These are phyloP conservation scores for Fusarium albidum DNA, from an alignment of 2,329 filamentous ascomycete genomes.

Conservation along the genomic window DNA sequence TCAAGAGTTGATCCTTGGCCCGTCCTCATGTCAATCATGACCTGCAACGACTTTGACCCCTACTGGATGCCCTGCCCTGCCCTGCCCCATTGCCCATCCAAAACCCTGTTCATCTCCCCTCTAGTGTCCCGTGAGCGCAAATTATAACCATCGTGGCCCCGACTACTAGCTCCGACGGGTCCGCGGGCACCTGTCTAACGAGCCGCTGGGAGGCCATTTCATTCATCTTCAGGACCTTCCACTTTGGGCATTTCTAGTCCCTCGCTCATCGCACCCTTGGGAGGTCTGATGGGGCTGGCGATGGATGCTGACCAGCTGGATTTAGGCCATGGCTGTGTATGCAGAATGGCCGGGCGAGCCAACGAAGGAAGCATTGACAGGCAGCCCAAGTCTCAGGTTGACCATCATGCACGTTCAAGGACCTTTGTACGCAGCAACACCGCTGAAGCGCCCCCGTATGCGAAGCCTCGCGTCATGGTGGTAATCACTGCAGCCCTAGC, in stretches of 20 bases:
- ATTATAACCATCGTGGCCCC: not conserved
- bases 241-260: not conserved
- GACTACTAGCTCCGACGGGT: not conserved
- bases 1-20: not conserved
- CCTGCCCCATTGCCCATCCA: not conserved
- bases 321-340: not conserved
- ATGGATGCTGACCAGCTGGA: not conserved
- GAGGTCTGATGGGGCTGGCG: not conserved
- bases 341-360: not conserved
- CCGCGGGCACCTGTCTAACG: slow-evolving; percentile 5
- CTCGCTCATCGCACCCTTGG: not conserved
- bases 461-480: slow-evolving; percentile 3
- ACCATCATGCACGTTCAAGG: not conserved
- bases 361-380: slow-evolving; percentile 1
- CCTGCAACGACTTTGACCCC: slow-evolving; percentile 2
- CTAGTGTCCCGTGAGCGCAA: not conserved
- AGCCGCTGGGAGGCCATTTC: not conserved
- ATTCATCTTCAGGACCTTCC: slow-evolving; percentile 4
- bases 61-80: slow-evolving; percentile 4
- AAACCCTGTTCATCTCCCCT: not conserved
- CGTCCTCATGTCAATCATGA: slow-evolving; percentile 3
- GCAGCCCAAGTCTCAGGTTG: not conserved
- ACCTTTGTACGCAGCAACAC: not conserved
- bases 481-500: not conserved
- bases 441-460: not conserved